Conservation (phyloP, 495 filamentous ascomycete species). For the Daldinia vernicosa region DNA sequence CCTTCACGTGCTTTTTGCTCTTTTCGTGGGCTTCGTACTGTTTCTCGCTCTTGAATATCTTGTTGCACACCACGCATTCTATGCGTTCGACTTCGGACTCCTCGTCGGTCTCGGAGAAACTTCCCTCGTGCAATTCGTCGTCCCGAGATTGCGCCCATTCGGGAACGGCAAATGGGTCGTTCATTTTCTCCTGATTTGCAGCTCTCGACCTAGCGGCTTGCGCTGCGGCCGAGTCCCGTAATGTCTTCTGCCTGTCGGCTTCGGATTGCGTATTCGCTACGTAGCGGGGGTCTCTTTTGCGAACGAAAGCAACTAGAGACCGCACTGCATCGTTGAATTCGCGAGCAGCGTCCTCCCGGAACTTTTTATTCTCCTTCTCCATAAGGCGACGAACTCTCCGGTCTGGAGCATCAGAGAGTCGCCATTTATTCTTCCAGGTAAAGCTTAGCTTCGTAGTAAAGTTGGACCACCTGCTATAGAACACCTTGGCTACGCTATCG, state of each 20-base stretch:
- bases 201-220: conserved; percentile 87
- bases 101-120: conserved; percentile 59
- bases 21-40: conserved; percentile 94
- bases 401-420: conserved; percentile 85
- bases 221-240: conserved; percentile 79
- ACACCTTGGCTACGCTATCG: conserved; percentile 75
- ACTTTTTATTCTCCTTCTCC: conserved; percentile 92
- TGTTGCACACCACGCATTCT: conserved; percentile 92
- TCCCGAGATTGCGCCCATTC: conserved; percentile 77
- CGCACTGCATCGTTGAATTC: conserved; percentile 95
- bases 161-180: conserved; percentile 69
- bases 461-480: conserved; percentile 82
- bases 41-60: conserved; percentile 92
- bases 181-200: conserved; percentile 77
- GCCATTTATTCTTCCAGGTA: conserved; percentile 86
- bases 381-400: conserved; percentile 82
- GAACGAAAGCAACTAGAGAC: conserved; percentile 87
- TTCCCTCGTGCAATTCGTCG: conserved; percentile 52
- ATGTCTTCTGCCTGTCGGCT: conserved; percentile 77
- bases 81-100: conserved; percentile 70
- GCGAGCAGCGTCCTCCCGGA: conserved; percentile 81
- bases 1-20: conserved; percentile 94
- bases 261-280: conserved; percentile 72
- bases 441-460: conserved; percentile 90
- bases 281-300: conserved; percentile 90